phyloP scores from a whole-genome alignment of 179 eudicot genomes.

The Amaranthus tricolor region DNA sequence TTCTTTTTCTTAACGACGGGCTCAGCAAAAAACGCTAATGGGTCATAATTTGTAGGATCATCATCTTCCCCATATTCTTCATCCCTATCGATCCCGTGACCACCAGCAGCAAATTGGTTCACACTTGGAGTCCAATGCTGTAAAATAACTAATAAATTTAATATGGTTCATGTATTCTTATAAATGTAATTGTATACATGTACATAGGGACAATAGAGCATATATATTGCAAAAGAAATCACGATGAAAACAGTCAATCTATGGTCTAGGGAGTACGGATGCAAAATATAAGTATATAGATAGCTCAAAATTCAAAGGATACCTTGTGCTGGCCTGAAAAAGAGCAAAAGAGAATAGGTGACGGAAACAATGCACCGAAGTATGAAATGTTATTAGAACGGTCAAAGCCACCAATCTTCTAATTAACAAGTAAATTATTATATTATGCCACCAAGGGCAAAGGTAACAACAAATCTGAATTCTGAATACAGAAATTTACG shows the following conservation, averaged over 20 bases:
- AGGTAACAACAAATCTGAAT: neutral
- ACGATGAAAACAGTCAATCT: neutral
- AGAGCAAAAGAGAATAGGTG: neutral
- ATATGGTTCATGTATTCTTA: neutral
- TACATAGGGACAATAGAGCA: neutral
- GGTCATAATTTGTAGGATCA: conserved; percentile 37
- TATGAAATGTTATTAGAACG: neutral
- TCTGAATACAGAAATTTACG: neutral
- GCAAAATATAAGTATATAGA: neutral
- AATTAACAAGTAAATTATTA: neutral
- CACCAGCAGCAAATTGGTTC: conserved; percentile 16
- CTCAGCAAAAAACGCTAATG: conserved; percentile 52
- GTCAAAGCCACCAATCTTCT: neutral
- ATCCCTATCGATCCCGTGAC: conserved; percentile 27
- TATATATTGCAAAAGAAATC: neutral
- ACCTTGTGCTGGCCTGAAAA: neutral
- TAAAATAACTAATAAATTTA: conserved; percentile 5
- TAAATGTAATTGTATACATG: neutral
- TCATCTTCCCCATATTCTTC: conserved; percentile 38
- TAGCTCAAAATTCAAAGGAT: neutral
- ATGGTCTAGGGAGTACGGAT: neutral
- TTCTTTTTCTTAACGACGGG: conserved; percentile 66
- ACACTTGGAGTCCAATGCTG: conserved; percentile 74
- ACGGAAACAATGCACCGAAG: neutral
- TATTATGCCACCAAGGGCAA: neutral